phyloP scores from a whole-genome alignment of 139 green algal species.

The Volvox africanus region DNA sequence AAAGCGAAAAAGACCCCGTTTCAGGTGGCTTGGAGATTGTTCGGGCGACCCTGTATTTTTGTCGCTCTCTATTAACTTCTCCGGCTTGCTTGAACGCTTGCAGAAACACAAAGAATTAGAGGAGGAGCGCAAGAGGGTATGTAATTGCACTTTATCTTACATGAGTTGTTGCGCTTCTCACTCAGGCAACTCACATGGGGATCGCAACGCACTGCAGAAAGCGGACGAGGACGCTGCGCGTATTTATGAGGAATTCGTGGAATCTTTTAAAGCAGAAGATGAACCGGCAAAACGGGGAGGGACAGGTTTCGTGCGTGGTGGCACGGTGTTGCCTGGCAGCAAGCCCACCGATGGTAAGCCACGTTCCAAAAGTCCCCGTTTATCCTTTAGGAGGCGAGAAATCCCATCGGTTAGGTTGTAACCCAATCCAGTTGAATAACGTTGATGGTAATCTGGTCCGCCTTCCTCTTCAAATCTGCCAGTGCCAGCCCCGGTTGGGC shows the following conservation, averaged over 20 bases:
- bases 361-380: no score
- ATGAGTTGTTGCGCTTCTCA: neutral
- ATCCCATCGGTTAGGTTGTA: no score
- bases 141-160: neutral
- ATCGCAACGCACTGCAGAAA: constrained; percentile 63
- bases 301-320: constrained; percentile 75
- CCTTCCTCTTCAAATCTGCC: neutral
- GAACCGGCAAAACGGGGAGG: neutral
- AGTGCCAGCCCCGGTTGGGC: neutral
- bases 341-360: constrained; percentile 49
- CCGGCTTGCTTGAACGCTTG: neutral
- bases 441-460: neutral
- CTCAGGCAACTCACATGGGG: neutral
- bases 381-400: no score
- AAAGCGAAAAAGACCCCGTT: constrained; percentile 92
- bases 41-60: neutral
- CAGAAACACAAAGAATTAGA: constrained; percentile 93
- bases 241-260: constrained; percentile 94
- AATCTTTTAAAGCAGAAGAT: constrained; percentile 82
- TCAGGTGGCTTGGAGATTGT: constrained; percentile 57
- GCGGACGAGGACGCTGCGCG: constrained; percentile 87
- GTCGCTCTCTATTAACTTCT: neutral
- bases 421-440: no score
- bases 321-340: constrained; percentile 77
- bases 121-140: constrained; percentile 86